Base-by-base conservation (phyloP, 352 stramenopile genomes). In the Phytopythium montanum region DNA sequence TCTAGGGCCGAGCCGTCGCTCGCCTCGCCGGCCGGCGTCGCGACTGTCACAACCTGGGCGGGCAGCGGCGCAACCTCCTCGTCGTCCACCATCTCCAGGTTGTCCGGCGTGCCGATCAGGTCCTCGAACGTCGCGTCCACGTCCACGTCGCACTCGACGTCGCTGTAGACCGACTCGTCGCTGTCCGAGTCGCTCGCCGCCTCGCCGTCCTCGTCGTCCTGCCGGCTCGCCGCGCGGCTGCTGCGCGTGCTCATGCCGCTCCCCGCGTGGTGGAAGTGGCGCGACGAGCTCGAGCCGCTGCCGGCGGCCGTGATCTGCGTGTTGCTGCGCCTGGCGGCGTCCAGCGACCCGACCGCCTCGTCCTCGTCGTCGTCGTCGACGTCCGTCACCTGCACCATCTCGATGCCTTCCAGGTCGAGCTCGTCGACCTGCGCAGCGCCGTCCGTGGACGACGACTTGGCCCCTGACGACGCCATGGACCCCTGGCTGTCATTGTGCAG, bases 81-180 rank as follows among this genome's bases (percentile, higher is more conserved):
- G 39, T 89, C 80, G 34, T 89, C 83, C 14, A 85, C 68, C 6
- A 86, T 64, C 26, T 90, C 73, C 25, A 88, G 54, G 21, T 74
- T 71, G 51, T 86, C 80, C 0, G 84, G 73, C 31, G 78, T 66
- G 16, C 75, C 68, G 55, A 95, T 89, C 9, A 94, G 76, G 23
- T 95, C 85, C 28, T 92, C 86, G 41, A 96, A 94, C 16, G 90
- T 95, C 31, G 78, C 78, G 34, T 96, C 82, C 4, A 96, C 79
- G 54, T 95, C 87, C n/a, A 95, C 87, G 58, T 95, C 85, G 41
- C 54, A 75, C 56, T 93, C 81, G 4, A 91, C 87, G 54, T 95
- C 87, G 21, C 81, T 92, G 63, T 95, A 94, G 61, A 84, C 75
- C 2, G 82, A 94, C 13, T 76, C 84, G 50, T 85, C 73, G 31